A percentile compares a stretch with the other conserved stretches of the same genome.
These are phyloP conservation scores for Trypanosoma melophagium DNA, from an alignment of 208 protist genomes.

Conservation along the genomic window DNA sequence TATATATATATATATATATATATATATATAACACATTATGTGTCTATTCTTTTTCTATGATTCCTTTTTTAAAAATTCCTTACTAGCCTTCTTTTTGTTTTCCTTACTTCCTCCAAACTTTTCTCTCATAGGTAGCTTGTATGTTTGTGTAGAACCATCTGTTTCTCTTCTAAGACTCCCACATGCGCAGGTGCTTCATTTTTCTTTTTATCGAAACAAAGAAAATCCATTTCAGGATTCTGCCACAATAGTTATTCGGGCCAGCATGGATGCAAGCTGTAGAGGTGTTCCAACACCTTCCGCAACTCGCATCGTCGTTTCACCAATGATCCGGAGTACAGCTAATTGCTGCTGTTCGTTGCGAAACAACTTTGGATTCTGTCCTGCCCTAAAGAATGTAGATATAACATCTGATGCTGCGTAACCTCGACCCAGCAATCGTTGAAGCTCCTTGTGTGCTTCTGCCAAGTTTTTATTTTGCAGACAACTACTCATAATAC, in stretches of 20 bases:
- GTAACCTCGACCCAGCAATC: constrained; percentile 91
- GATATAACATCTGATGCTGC: constrained; percentile 95
- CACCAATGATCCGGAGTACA: constrained; percentile 77
- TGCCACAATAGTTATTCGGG: constrained; percentile 47
- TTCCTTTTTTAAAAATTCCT: too few species aligned
- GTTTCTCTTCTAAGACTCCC: background rate
- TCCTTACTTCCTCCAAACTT: too few species aligned
- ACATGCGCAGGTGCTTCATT: background rate
- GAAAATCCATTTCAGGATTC: background rate
- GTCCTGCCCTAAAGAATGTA: constrained; percentile 93
- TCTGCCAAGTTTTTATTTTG: constrained; percentile 71
- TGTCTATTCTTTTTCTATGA: background rate
- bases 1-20: too few species aligned
- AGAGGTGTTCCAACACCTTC: constrained; percentile 83
- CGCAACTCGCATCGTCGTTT: constrained; percentile 86
- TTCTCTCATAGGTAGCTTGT: background rate
- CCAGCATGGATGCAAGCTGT: constrained; percentile 85
- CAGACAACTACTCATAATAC: constrained; percentile 87
- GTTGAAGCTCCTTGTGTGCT: constrained; percentile 80
- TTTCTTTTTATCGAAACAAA: background rate
- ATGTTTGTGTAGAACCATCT: background rate
- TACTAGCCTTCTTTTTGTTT: background rate
- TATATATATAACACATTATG: constrained; percentile 1
- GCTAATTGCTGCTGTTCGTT: constrained; percentile 78
- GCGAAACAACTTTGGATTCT: constrained; percentile 56